A percentile compares a stretch with the other conserved stretches of the same genome.
phyloP scores from a whole-genome alignment of 805 yeast species.

The Starmerella apicola region DNA sequence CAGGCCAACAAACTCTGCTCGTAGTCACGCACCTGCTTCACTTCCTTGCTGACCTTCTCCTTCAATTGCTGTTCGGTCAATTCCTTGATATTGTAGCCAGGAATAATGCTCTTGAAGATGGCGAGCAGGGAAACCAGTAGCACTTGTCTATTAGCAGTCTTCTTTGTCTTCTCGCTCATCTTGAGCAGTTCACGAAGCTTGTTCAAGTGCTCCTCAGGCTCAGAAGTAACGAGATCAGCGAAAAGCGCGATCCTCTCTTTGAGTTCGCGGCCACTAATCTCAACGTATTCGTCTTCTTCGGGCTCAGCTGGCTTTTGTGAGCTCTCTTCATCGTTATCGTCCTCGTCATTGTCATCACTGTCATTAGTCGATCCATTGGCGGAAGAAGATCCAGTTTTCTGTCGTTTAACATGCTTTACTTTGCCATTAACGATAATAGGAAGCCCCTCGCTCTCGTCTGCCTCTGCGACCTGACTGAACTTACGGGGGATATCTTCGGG shows the following conservation, averaged over 20 bases:
- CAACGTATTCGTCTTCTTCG: constrained; percentile 32
- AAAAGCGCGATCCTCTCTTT: constrained; percentile 76
- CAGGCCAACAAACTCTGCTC: constrained; percentile 66
- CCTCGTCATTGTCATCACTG: constrained; percentile 22
- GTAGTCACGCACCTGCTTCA: constrained; percentile 60
- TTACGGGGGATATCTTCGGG: constrained; percentile 65
- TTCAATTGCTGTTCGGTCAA: constrained; percentile 67
- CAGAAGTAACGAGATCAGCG: constrained; percentile 67
- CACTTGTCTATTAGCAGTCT: constrained; percentile 50
- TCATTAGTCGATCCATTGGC: constrained; percentile 19
- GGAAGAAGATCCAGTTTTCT: constrained; percentile 22
- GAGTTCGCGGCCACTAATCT: constrained; percentile 43
- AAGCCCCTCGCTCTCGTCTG: constrained; percentile 46
- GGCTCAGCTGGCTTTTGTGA: constrained; percentile 16
- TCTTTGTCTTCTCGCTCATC: constrained; percentile 20
- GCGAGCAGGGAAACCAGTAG: constrained; percentile 71
- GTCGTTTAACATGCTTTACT: constrained; percentile 45
- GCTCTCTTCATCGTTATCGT: constrained; percentile 21
- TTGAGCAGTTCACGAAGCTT: constrained; percentile 42
- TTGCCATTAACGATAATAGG: constrained; percentile 68
- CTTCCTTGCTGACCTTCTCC: constrained; percentile 75
- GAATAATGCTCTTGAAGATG: constrained; percentile 73
- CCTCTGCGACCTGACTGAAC: constrained; percentile 27
- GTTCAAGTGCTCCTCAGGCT: constrained; percentile 74
- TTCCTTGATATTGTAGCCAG: constrained; percentile 77